Percentiles rank a stretch among this genome's conserved stretches.
Conservation (phyloP, 176 grass and related monocot species). For the Echinochloa phyllopogon region DNA sequence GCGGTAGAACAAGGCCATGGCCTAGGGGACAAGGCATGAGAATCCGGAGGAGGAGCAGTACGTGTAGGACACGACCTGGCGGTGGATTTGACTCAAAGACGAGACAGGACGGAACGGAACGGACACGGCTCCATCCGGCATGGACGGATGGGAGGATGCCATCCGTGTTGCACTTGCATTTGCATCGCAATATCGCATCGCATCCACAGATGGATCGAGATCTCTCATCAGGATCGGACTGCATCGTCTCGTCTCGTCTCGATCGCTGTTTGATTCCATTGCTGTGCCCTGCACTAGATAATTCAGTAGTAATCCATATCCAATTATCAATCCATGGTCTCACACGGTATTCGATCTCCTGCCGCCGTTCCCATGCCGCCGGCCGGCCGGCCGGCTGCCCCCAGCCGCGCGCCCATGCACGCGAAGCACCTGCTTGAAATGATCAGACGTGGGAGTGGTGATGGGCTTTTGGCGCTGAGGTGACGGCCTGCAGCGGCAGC, state of each 20-base stretch:
- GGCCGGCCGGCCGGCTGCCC: too few species aligned
- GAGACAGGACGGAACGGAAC: neutral
- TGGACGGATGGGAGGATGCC: neutral
- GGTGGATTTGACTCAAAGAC: neutral
- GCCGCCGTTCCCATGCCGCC: too few species aligned
- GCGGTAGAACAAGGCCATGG: neutral
- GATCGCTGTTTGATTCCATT: neutral
- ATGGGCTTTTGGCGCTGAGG: constrained; percentile 17
- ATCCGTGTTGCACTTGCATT: neutral
- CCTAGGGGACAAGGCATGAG: neutral
- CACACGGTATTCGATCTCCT: too few species aligned
- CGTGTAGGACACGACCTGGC: neutral
- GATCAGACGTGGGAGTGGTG: neutral
- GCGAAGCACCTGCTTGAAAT: neutral
- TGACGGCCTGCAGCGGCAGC: constrained; percentile 16
- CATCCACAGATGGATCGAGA: neutral
- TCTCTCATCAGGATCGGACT: too few species aligned
- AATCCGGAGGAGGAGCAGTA: neutral
- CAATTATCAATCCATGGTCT: too few species aligned
- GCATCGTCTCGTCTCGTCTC: neutral
- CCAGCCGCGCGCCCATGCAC: neutral
- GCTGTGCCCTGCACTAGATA: neutral
- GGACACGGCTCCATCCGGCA: constrained; percentile 4
- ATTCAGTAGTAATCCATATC: too few species aligned
- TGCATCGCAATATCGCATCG: neutral